These are phyloP conservation scores for Starmerella apicola DNA, from an alignment of 805 yeast species.

Conservation along the genomic window DNA sequence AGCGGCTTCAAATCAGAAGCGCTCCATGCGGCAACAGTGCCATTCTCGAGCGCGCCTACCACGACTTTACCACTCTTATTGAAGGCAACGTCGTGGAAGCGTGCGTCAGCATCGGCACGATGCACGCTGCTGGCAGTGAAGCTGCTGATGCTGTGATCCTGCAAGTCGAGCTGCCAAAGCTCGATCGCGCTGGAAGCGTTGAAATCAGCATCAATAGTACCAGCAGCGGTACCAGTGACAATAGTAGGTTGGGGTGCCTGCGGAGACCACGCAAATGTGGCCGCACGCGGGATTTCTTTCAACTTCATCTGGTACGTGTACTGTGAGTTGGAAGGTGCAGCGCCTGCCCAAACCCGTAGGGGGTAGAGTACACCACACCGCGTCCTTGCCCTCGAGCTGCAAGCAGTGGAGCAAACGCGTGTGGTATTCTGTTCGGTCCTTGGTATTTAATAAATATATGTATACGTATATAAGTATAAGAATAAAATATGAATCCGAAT, in stretches of 20 bases:
- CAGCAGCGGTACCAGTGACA: conserved; percentile 92
- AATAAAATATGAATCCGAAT: too few species aligned
- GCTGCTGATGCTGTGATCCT: conserved; percentile 26
- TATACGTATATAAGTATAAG: too few species aligned
- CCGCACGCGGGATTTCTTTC: conserved; percentile 70
- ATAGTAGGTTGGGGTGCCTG: conserved; percentile 53
- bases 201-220: conserved; percentile 83
- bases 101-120: conserved; percentile 20
- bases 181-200: conserved; percentile 67
- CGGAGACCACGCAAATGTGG: conserved; percentile 94
- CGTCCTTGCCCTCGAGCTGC: too few species aligned
- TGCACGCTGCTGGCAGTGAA: conserved; percentile 19
- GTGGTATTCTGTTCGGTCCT: too few species aligned
- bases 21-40: conserved; percentile 69
- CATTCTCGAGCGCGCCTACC: conserved; percentile 85
- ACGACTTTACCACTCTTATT: conserved; percentile 26
- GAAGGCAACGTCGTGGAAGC: conserved; percentile 41
- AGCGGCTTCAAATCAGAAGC: conserved; percentile 24
- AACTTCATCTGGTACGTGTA: conserved; percentile 42
- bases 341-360: too few species aligned
- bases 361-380: too few species aligned
- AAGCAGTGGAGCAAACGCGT: too few species aligned
- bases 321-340: too few species aligned
- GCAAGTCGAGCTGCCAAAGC: conserved; percentile 51
- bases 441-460: too few species aligned